Evolutionary conservation across 208 protist species (phyloP).

Genomic region (Trypanosoma vivax): DNA sequence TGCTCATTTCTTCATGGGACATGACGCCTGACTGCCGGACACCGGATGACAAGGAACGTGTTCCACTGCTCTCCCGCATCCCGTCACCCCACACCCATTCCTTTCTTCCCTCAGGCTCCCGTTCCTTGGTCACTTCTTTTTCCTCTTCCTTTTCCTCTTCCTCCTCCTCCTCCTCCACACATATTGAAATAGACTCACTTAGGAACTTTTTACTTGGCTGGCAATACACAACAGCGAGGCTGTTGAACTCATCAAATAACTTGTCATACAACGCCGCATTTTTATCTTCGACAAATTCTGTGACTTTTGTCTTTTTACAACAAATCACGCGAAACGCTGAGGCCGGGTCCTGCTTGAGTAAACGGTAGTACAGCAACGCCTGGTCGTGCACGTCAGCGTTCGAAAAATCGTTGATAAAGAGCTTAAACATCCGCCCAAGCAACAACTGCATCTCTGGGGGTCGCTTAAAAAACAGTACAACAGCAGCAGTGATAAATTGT

Average conservation of each 20-base stretch:
- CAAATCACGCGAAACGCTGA: constrained; percentile 49
- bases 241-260: constrained; percentile 90
- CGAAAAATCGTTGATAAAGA: constrained; percentile 73
- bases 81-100: constrained; percentile 13
- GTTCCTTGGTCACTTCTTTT: constrained; percentile 14
- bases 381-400: constrained; percentile 83
- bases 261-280: constrained; percentile 56
- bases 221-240: constrained; percentile 78
- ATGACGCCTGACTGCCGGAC: too few species aligned
- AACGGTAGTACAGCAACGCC: constrained; percentile 80
- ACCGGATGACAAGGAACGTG: too few species aligned
- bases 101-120: too few species aligned
- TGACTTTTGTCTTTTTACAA: constrained; percentile 35
- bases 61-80: constrained; percentile 4
- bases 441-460: constrained; percentile 86
- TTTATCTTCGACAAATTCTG: constrained; percentile 60
- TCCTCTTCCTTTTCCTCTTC: constrained; percentile 18
- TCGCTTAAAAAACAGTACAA: constrained; percentile 91
- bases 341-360: constrained; percentile 45
- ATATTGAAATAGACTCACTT: background rate
- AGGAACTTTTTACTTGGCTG: constrained; percentile 41
- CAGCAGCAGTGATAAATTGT: constrained; percentile 81
- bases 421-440: constrained; percentile 70
- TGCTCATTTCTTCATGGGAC: background rate
- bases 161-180: background rate